Evolutionary conservation across 345 rosid genomes (phyloP), one percentile per base, ranked within the genome.

Genomic region (Brassica cretica): DNA sequence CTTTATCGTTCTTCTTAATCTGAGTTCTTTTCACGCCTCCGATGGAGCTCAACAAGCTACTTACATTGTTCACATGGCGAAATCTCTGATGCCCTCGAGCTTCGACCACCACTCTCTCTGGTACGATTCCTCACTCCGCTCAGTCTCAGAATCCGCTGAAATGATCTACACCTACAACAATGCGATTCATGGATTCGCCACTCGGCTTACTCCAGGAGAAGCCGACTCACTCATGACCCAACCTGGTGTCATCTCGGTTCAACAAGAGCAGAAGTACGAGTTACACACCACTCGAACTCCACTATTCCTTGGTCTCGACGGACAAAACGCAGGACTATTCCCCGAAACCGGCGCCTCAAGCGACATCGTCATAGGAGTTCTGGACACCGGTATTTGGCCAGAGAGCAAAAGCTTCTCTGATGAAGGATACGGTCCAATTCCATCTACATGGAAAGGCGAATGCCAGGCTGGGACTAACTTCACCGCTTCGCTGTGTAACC

Each of bases 1-100:
- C 37, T n/a, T 58, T 0, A 7, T 72, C 37, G 5, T 83, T 67
- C 74, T 82, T 19, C 66, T 87, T 44, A 18, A 75, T 55, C 82
- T 91, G 75, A 69, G 85, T 71, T 10, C 81, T 41, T 75, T 79
- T 84, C 81, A 77, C 70, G 74, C 78, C 77, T 80, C 55, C 30
- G 14, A 68, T 74, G 81, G 64, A 65, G 15, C 37, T 49, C 79
- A 79, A 56, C 79, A 65, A 56, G 78, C 53, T 8, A 94, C 97
- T n/a, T 94, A 89, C 90, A 90, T 94, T 44, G 93, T 94, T 41
- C 97, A 94, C 89, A 89, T 89, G 91, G 83, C 88, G 12, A 87
- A 82, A 83, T 86, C 88, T 79, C 73, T 86, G 82, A 90, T 92
- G 95, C 98, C 97, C 0, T 66, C 82, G 18, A 76, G 33, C 37